Conservation (phyloP, 371 early-diverging fungal genomes). For the Mortierella sp. region DNA sequence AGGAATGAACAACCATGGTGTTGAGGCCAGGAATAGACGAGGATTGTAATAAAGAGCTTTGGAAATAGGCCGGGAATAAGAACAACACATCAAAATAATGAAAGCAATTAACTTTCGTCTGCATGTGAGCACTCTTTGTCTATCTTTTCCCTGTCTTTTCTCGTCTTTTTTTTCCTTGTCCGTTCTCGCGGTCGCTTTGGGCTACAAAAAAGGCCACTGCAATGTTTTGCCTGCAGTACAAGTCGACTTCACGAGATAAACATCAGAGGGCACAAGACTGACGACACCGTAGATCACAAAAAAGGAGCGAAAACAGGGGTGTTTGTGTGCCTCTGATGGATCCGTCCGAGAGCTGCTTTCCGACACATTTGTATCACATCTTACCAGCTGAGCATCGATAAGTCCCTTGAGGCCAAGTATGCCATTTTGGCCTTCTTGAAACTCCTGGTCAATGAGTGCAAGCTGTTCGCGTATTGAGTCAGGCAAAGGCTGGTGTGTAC, state of each 20-base stretch:
- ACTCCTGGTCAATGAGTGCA: slow-evolving; percentile 37
- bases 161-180: neutral
- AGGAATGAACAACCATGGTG: neutral
- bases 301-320: slow-evolving; percentile 7
- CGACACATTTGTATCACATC: slow-evolving; percentile 1
- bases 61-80: too few species aligned
- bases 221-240: too few species aligned
- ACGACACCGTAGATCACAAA: too few species aligned
- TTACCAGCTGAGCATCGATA: slow-evolving; percentile 54
- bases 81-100: too few species aligned
- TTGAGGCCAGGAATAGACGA: slow-evolving; percentile 7
- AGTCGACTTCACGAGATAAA: too few species aligned
- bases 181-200: too few species aligned
- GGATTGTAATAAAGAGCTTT: neutral
- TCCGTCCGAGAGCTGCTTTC: too few species aligned
- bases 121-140: slow-evolving; percentile 26
- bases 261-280: too few species aligned
- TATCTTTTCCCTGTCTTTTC: neutral
- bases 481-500: slow-evolving; percentile 21
- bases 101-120: slow-evolving; percentile 39
- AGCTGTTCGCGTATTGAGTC: slow-evolving; percentile 38
- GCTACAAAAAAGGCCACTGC: too few species aligned
- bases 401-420: slow-evolving; percentile 51
- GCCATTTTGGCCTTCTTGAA: slow-evolving; percentile 48
- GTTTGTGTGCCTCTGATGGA: neutral